A percentile compares a stretch with the other conserved stretches of the same genome.
Conservation (phyloP, 805 yeast species). For the Kockiozyma suomiensis region DNA sequence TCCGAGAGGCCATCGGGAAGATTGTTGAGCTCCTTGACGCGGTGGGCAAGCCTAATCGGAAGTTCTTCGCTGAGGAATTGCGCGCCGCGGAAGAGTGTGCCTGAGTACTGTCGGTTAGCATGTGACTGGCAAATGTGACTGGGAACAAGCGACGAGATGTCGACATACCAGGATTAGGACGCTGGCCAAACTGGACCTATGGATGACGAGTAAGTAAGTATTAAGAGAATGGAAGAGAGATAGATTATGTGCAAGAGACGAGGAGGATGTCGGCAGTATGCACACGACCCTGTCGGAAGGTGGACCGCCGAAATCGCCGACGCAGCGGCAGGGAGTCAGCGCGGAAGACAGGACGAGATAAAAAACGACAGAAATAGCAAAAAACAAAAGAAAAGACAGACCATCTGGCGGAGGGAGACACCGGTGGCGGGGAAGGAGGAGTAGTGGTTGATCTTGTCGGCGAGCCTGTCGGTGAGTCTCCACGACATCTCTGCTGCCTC, state of each 20-base stretch:
- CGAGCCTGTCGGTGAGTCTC: slow-evolving; percentile 48
- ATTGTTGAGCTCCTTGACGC: slow-evolving; percentile 80
- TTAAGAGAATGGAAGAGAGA: too few species aligned
- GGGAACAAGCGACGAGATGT: too few species aligned
- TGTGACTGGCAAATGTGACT: too few species aligned
- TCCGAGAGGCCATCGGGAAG: slow-evolving; percentile 74
- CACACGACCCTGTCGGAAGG: neutral
- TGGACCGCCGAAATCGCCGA: neutral
- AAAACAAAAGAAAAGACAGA: slow-evolving; percentile 5
- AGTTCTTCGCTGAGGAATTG: slow-evolving; percentile 72
- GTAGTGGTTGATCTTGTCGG: slow-evolving; percentile 61
- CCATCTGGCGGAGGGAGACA: slow-evolving; percentile 84
- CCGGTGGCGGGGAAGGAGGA: slow-evolving; percentile 82
- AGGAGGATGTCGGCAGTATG: neutral
- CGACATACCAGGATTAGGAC: slow-evolving; percentile 75
- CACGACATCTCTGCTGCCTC: slow-evolving; percentile 35
- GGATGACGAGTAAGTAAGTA: too few species aligned
- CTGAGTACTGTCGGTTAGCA: too few species aligned
- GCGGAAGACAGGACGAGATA: neutral
- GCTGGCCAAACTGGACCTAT: slow-evolving; percentile 73
- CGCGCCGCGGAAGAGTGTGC: slow-evolving; percentile 64
- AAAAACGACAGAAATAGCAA: neutral
- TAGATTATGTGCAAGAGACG: too few species aligned
- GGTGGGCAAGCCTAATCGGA: slow-evolving; percentile 81
- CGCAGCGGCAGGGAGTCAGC: neutral